These are phyloP conservation scores for Inonotus obliquus DNA, from an alignment of 1,284 basidiomycete genomes.

Conservation along the genomic window DNA sequence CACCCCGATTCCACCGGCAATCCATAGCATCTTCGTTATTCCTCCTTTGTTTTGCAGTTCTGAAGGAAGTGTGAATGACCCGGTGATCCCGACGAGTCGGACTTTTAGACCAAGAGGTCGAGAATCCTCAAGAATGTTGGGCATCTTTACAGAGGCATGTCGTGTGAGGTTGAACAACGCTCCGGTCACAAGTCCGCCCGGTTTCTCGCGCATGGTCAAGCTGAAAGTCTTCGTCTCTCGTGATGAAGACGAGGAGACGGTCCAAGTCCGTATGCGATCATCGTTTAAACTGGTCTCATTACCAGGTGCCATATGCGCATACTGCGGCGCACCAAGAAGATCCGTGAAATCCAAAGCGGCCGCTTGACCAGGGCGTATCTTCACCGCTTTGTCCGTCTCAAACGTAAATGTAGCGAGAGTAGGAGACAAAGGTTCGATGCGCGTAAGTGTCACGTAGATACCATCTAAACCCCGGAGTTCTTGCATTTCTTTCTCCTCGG, in stretches of 20 bases:
- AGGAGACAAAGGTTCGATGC: constrained; percentile 40
- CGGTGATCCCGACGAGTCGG: constrained; percentile 34
- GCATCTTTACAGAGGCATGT: constrained; percentile 33
- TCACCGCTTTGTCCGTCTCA: constrained; percentile 33
- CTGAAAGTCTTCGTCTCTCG: constrained; percentile 30
- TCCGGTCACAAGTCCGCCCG: constrained; percentile 47
- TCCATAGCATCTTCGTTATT: constrained; percentile 36
- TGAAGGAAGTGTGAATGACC: constrained; percentile 32
- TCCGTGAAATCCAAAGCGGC: constrained; percentile 50
- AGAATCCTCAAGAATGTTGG: constrained; percentile 37
- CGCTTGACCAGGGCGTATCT: constrained; percentile 47
- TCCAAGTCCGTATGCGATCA: constrained; percentile 64
- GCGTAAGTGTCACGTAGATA: constrained; percentile 32
- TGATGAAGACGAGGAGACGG: constrained; percentile 36
- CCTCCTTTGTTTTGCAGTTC: neutral
- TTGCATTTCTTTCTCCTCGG: constrained; percentile 36
- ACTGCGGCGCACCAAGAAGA: constrained; percentile 42
- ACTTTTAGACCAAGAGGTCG: constrained; percentile 29
- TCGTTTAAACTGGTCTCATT: constrained; percentile 51
- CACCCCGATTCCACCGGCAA: constrained; percentile 55
- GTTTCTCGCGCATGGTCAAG: constrained; percentile 49
- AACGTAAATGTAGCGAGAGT: constrained; percentile 55
- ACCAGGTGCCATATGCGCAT: constrained; percentile 46
- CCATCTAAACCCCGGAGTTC: constrained; percentile 27
- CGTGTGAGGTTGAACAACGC: constrained; percentile 45